Base-by-base conservation (phyloP, 768 basidiomycete genomes). In the Phanerochaete carnosa region DNA sequence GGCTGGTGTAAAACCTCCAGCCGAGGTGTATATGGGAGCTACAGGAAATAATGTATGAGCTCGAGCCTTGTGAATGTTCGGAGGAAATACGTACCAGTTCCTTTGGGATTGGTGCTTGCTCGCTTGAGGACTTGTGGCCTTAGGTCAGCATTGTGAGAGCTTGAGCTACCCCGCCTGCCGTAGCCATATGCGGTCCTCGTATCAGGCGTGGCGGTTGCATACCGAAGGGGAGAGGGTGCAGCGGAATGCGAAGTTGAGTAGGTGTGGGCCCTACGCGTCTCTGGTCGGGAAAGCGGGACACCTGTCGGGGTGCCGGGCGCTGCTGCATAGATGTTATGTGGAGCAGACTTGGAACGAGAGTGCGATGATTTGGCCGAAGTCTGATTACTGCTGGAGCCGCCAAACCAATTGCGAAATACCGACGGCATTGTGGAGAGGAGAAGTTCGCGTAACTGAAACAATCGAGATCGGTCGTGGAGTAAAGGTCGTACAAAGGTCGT, bases 381-480 rank as follows among this genome's bases (percentile, higher is more conserved):
- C 23, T 55, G 29, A 64, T 66, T 69, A 64, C 62, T 66, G 62
- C 52, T 66, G 64, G 64, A 68, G 66, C 73, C 73, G 45, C 79
- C 78, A 59, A 80, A 80, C 65, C 80, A 71, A 61, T 69, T 80
- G 62, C 82, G 82, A 60, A 84, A 67, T 73, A 81, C 80, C 33
- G 82, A 78, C 53, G 80, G 75, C 82, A 83, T 83, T 59, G 57
- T 64, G 55, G 57, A 25, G 12, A 57, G 56, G n/a, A 5, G 49
- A 16, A 15, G 54, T n/a, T 26, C 45, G 45, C 56, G 56, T 43
- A 43, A 43, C 26, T 46, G 29, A 25, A n/a, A 43, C 22, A 30
- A 56, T 56, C 55, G 32, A 56, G 55, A 56, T 45, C 16, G 55
- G 39, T 43, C 16, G 56, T 47, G 56, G 56, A 46, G 56, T 29